Base-by-base conservation (phyloP, 768 basidiomycete genomes). In the Vararia minispora region DNA sequence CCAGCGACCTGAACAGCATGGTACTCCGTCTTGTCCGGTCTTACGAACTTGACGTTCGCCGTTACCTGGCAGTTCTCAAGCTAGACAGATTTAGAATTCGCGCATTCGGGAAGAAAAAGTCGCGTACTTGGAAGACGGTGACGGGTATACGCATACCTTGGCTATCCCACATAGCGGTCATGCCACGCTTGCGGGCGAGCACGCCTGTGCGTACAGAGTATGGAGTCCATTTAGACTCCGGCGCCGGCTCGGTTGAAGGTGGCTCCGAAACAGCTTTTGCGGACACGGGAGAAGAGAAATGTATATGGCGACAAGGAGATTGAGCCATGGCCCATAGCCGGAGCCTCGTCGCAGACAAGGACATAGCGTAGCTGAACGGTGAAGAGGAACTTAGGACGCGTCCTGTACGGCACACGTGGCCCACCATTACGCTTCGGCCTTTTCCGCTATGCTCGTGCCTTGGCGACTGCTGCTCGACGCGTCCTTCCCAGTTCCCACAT, bases 1-100 rank as follows among this genome's bases (percentile, higher is more conserved):
- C 89, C 82, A 35, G 89, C 94, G 12, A 99, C 75, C 57, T 97
- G 90, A 20, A 98, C 82, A n/a, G 85, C 87, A 59, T 91, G 86
- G 52, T 90, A 88, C 50, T 76, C 74, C 22, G 79, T 72, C 51
- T 69, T 69, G 57, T 87, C 66, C 35, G 69, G 65, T 42, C 79
- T 71, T 18, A 76, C 61, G 22, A 76, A 75, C 46, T 64, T 64
- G 42, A 89, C 63, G 52, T 86, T 87, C 40, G 76, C 82, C 0
- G 84, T 90, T 25, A 89, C 87, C 70, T 89, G 86, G 56, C 86
- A 89, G 51, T 86, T 79, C 59, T 89, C 87, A 33, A 91, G 62
- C 85, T 89, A 49, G 13, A 45, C 33, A 39, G 35, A 28, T 42
- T 31, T 16, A 8, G 26, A 43, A 27, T 21, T n/a, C 35, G 10